Evolutionary conservation across 2,329 filamentous ascomycete genomes (phyloP).

Genomic region (Exophiala alcalophila): DNA sequence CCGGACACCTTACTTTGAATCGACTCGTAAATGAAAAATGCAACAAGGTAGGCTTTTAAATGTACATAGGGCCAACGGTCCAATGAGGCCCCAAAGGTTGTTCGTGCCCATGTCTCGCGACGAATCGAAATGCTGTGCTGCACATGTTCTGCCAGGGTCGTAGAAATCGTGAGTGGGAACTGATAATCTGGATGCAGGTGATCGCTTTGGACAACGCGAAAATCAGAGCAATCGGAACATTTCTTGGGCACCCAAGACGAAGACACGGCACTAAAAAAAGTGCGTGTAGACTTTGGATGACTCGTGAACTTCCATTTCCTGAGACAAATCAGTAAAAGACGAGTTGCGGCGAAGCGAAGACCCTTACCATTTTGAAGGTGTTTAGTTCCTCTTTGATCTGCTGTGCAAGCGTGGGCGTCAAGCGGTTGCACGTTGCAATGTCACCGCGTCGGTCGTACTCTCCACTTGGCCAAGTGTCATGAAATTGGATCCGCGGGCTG

Average conservation of each 20-base stretch:
- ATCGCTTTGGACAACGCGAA: conserved; percentile 8
- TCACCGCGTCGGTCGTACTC: conserved; percentile 97
- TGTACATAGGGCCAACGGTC: conserved; percentile 25
- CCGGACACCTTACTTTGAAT: conserved; percentile 29
- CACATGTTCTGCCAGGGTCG: conserved; percentile 25
- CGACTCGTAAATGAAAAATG: conserved; percentile 25
- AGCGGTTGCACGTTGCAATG: conserved; percentile 93
- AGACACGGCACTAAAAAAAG: conserved; percentile 68
- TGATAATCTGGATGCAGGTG: conserved; percentile 10
- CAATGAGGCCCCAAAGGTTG: conserved; percentile 14
- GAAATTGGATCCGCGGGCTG: conserved; percentile 88
- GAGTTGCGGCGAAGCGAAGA: not conserved
- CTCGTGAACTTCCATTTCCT: conserved; percentile 99
- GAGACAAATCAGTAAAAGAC: conserved; percentile 40
- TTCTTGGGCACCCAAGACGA: conserved; percentile 19
- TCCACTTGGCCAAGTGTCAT: conserved; percentile 92
- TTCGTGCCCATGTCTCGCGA: conserved; percentile 21
- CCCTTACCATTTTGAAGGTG: conserved; percentile 94
- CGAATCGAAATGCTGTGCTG: conserved; percentile 25
- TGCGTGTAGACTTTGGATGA: conserved; percentile 99
- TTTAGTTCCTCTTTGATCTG: conserved; percentile 99
- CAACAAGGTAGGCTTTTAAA: conserved; percentile 27
- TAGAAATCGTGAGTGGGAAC: conserved; percentile 24
- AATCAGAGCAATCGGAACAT: conserved; percentile 5
- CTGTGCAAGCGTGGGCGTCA: conserved; percentile 94